A percentile compares a stretch with the other conserved stretches of the same genome.
These are phyloP conservation scores for Apophysomyces ossiformis DNA, from an alignment of 371 early-diverging fungal genomes.

Conservation along the genomic window DNA sequence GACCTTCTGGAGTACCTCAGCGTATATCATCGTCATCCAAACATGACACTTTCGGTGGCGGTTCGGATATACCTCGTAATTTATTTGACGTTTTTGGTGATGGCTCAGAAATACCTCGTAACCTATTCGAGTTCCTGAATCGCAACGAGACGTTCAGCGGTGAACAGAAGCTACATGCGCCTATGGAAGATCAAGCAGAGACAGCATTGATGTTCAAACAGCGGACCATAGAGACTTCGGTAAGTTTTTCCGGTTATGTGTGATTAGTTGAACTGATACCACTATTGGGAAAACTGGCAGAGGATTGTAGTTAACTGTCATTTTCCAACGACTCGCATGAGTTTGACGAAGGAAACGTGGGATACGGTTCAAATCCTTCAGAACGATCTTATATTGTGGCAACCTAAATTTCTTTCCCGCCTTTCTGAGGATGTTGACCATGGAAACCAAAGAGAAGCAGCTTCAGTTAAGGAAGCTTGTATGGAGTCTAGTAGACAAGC, in stretches of 20 bases:
- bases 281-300: no score
- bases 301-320: constrained; percentile 64
- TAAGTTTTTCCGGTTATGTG: constrained; percentile 24
- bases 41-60: constrained; percentile 40
- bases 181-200: constrained; percentile 62
- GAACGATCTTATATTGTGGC: constrained; percentile 75
- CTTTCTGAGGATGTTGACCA: background rate
- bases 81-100: constrained; percentile 38
- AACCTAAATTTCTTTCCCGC: constrained; percentile 43
- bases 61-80: constrained; percentile 41
- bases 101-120: constrained; percentile 43
- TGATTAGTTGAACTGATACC: no score
- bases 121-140: constrained; percentile 40
- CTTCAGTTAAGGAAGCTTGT: background rate
- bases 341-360: constrained; percentile 61
- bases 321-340: constrained; percentile 66
- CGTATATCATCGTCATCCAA: constrained; percentile 15
- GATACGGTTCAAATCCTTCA: constrained; percentile 71
- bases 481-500: background rate
- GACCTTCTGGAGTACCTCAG: constrained; percentile 29
- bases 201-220: constrained; percentile 70
- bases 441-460: constrained; percentile 8
- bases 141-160: constrained; percentile 42
- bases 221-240: constrained; percentile 65
- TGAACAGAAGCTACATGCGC: constrained; percentile 57